These are phyloP conservation scores for Nicotiana sylvestris DNA, from an alignment of 257 asterid species.

Conservation along the genomic window DNA sequence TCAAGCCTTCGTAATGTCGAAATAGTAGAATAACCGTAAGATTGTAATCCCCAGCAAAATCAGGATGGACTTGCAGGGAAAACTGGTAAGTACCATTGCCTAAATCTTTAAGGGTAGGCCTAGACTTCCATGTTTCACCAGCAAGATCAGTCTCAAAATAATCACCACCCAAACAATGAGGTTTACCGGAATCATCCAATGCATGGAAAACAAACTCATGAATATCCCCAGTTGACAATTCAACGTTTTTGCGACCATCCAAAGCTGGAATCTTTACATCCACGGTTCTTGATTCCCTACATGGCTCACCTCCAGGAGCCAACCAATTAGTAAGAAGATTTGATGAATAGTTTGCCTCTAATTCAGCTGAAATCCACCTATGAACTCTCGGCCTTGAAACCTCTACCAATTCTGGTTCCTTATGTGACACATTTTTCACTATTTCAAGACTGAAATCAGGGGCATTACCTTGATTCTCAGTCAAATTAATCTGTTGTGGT, in stretches of 20 bases:
- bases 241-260: slow-evolving; percentile 39
- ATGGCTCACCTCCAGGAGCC: slow-evolving; percentile 66
- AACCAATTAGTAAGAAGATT: slow-evolving; percentile 57
- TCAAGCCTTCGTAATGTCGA: slow-evolving; percentile 60
- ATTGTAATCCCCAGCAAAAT: slow-evolving; percentile 72
- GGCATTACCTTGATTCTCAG: background rate
- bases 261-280: slow-evolving; percentile 43
- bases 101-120: slow-evolving; percentile 73
- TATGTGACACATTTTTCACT: slow-evolving; percentile 14
- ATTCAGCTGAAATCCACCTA: slow-evolving; percentile 61
- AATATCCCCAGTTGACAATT: slow-evolving; percentile 52
- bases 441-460: slow-evolving; percentile 20
- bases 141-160: slow-evolving; percentile 83
- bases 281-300: slow-evolving; percentile 61
- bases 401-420: background rate
- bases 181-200: slow-evolving; percentile 67
- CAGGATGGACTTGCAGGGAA: slow-evolving; percentile 79
- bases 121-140: slow-evolving; percentile 73
- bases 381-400: background rate
- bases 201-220: slow-evolving; percentile 78
- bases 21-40: slow-evolving; percentile 70
- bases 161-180: slow-evolving; percentile 81
- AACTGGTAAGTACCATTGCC: slow-evolving; percentile 79
- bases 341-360: slow-evolving; percentile 58
- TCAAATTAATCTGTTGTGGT: slow-evolving; percentile 16